Evolutionary conservation across 2,329 filamentous ascomycete genomes (phyloP), one percentile per base, ranked within the genome.

Genomic region (Neofusicoccum laricinum): DNA sequence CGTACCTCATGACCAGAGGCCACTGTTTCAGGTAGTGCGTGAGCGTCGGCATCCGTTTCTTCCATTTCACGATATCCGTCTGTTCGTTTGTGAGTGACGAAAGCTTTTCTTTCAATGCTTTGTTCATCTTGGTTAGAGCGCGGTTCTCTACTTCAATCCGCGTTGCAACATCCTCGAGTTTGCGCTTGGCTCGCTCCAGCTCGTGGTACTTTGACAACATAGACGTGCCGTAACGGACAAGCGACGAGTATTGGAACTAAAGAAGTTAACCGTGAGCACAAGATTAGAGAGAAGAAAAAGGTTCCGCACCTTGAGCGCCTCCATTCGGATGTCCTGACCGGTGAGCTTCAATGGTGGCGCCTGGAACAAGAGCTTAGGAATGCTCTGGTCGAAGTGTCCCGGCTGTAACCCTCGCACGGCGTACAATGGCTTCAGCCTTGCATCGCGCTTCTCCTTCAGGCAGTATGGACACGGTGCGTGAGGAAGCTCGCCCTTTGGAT

Each of bases 161-260:
- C n/a, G 40, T 61, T 21, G 49, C 45, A 11, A 4, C 8, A 12
- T 21, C 11, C 8, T 32, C 63, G 21, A 21, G 15, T n/a, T 64
- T 36, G 34, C 30, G 50, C 43, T 19, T 46, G 25, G 21, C 30
- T 15, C 49, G 17, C 46, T 62, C 34, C 21, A 21, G 25, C 19
- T 6, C 38, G 43, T 30, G 50, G 6, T 21, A 48, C 19, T 50
- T 68, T 15, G 15, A 32, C 21, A 25, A 43, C 34, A 15, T 64
- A 11, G 69, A 66, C 32, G 68, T 70, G 8, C 73, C 72, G 61
- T 73, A 79, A 1, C 71, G 69, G 5, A 75, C 63, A 17, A 80
- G 67, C 2, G 72, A 71, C 36, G 74, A 68, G 64, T 82, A 84
- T 67, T 84, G 82, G 61, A 84, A 84, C 81, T 84, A 65, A 2